phyloP scores from a whole-genome alignment of 1,139 yeast genomes.

The Blastobotrys persicus region DNA sequence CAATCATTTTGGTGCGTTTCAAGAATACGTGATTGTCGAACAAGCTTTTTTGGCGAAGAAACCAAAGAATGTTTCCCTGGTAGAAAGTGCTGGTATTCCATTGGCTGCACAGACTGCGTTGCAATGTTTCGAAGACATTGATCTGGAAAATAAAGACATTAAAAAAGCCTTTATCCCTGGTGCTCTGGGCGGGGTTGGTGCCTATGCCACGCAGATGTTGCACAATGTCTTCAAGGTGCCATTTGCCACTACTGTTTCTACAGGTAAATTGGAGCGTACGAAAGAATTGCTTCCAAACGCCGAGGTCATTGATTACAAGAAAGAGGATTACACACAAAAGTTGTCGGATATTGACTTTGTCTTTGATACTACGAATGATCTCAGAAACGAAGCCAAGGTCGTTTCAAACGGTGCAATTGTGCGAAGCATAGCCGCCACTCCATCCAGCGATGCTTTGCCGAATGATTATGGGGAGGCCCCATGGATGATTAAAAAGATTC shows the following conservation, averaged over 20 bases:
- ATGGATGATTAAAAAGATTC: background rate
- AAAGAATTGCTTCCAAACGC: slow-evolving; percentile 12
- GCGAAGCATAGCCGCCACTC: slow-evolving; percentile 13
- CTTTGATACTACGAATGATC: slow-evolving; percentile 16
- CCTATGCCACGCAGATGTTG: slow-evolving; percentile 13
- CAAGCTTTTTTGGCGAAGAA: slow-evolving; percentile 14
- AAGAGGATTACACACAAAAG: slow-evolving; percentile 11
- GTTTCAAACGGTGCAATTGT: slow-evolving; percentile 10
- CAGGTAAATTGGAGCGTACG: slow-evolving; percentile 12
- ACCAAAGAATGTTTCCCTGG: slow-evolving; percentile 14
- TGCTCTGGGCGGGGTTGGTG: slow-evolving; percentile 17
- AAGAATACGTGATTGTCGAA: slow-evolving; percentile 46
- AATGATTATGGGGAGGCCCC: background rate
- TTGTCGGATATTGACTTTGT: slow-evolving; percentile 14
- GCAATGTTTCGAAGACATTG: slow-evolving; percentile 3
- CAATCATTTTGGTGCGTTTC: slow-evolving; percentile 53
- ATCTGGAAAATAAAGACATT: background rate
- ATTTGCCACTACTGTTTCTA: slow-evolving; percentile 16
- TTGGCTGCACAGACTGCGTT: slow-evolving; percentile 10
- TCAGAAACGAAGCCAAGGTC: slow-evolving; percentile 12
- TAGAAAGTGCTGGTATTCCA: slow-evolving; percentile 17
- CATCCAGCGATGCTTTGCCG: slow-evolving; percentile 5
- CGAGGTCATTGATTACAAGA: slow-evolving; percentile 15
- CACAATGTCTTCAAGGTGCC: slow-evolving; percentile 10
- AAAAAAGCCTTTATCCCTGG: slow-evolving; percentile 16